Evolutionary conservation across 345 rosid genomes (phyloP).

Genomic region (Arabidopsis arenosa): DNA sequence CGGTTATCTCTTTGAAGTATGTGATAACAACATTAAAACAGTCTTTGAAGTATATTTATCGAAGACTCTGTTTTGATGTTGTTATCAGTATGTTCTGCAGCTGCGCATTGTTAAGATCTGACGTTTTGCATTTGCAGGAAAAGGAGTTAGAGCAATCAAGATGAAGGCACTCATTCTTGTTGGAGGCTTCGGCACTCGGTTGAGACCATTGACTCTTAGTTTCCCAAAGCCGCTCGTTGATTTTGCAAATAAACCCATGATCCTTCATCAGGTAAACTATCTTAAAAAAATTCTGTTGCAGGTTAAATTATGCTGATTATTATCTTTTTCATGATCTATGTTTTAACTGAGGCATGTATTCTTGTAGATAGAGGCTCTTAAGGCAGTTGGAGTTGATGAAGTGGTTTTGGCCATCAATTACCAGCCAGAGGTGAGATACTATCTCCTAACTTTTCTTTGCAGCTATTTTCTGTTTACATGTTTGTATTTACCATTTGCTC

Average conservation of each 20-base stretch:
- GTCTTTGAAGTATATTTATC: too few species aligned
- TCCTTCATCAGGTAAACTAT: conserved; percentile 86
- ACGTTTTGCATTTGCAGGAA: conserved; percentile 47
- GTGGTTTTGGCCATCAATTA: conserved; percentile 97
- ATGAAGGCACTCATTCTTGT: conserved; percentile 99
- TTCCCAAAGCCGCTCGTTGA: conserved; percentile 98
- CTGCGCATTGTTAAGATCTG: conserved; percentile 31
- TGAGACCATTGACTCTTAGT: conserved; percentile 98
- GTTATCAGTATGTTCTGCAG: background rate
- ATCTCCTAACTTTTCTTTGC: background rate
- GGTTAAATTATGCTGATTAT: too few species aligned
- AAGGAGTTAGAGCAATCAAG: conserved; percentile 41
- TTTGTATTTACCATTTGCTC: conserved; percentile 22
- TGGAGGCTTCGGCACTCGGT: conserved; percentile 96
- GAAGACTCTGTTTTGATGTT: too few species aligned
- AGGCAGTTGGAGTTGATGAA: conserved; percentile 93
- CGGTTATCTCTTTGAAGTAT: background rate
- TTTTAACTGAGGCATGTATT: conserved; percentile 7
- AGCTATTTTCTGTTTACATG: background rate
- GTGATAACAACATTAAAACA: too few species aligned
- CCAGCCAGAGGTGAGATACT: conserved; percentile 79
- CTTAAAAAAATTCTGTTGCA: background rate
- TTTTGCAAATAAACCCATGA: conserved; percentile 98
- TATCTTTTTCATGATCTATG: background rate
- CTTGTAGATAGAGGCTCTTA: conserved; percentile 91